Conservation (phyloP, 2,329 filamentous ascomycete genomes). For the Alternaria sp. region DNA sequence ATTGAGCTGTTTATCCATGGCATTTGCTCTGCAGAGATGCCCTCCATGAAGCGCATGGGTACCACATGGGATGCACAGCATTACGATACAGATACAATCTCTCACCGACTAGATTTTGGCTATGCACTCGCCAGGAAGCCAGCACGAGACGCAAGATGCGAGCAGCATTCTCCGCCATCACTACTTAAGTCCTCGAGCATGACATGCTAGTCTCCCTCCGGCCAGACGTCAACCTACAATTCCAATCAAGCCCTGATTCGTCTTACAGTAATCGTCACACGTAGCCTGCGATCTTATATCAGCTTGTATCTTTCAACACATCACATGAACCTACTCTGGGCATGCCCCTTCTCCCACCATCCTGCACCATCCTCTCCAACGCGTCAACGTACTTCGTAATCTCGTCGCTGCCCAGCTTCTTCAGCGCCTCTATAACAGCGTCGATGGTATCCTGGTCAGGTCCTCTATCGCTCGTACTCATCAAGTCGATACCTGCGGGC, state of each 20-base stretch:
- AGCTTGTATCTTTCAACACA: not conserved
- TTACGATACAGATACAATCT: not conserved
- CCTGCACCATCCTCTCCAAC: constrained; percentile 16
- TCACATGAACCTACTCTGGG: constrained; percentile 3
- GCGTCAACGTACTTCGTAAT: constrained; percentile 11
- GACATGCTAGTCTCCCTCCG: fast-evolving
- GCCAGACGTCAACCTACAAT: fast-evolving
- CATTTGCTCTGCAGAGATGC: not conserved
- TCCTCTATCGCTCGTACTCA: constrained; percentile 21
- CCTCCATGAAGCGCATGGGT: not conserved
- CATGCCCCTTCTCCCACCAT: constrained; percentile 18
- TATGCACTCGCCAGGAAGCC: not conserved
- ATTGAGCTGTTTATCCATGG: not conserved
- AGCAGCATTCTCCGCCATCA: not conserved
- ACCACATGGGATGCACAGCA: no score
- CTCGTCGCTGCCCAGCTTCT: constrained; percentile 14
- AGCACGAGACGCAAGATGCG: not conserved
- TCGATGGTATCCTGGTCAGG: constrained; percentile 18
- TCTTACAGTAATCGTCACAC: constrained; percentile 29
- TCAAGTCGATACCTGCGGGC: constrained; percentile 26
- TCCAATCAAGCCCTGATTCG: constrained; percentile 19
- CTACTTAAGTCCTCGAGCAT: not conserved
- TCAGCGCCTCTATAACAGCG: constrained; percentile 11
- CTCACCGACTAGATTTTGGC: not conserved
- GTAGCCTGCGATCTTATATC: not conserved